These are phyloP conservation scores for Pseudocercospora macadamiae DNA, from an alignment of 2,329 filamentous ascomycete species.

Conservation along the genomic window DNA sequence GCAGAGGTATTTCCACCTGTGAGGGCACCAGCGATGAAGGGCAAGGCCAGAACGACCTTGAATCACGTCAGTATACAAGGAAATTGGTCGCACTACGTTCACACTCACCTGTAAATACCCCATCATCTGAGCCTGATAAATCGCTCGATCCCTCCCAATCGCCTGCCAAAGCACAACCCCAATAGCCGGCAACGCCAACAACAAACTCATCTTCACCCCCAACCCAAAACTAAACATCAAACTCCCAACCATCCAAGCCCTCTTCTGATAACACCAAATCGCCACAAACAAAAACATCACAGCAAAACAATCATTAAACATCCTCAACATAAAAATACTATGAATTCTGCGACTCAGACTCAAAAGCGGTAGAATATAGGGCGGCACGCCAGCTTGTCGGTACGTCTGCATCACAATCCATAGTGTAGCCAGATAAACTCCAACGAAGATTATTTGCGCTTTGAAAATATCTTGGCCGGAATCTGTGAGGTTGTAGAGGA, in stretches of 20 bases:
- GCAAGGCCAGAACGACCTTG: constrained; percentile 62
- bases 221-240: constrained; percentile 76
- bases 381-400: constrained; percentile 73
- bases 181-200: constrained; percentile 81
- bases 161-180: constrained; percentile 75
- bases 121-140: constrained; percentile 73
- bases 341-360: constrained; percentile 90
- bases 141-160: constrained; percentile 65
- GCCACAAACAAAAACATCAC: constrained; percentile 79
- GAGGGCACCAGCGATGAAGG: constrained; percentile 69
- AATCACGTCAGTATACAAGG: no score
- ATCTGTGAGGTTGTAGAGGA: constrained; percentile 76
- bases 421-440: constrained; percentile 76
- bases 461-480: constrained; percentile 73
- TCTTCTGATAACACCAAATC: constrained; percentile 76
- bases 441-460: constrained; percentile 83
- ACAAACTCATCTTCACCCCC: constrained; percentile 92
- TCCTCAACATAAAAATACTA: constrained; percentile 86
- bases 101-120: constrained; percentile 74
- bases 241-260: constrained; percentile 72
- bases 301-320: constrained; percentile 96
- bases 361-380: constrained; percentile 83
- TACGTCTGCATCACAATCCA: constrained; percentile 83
- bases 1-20: constrained; percentile 3
- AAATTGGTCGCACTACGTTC: no score